Evolutionary conservation across 1,139 yeast genomes (phyloP), one percentile per base, ranked within the genome.

Genomic region (Candida tropicalis): DNA sequence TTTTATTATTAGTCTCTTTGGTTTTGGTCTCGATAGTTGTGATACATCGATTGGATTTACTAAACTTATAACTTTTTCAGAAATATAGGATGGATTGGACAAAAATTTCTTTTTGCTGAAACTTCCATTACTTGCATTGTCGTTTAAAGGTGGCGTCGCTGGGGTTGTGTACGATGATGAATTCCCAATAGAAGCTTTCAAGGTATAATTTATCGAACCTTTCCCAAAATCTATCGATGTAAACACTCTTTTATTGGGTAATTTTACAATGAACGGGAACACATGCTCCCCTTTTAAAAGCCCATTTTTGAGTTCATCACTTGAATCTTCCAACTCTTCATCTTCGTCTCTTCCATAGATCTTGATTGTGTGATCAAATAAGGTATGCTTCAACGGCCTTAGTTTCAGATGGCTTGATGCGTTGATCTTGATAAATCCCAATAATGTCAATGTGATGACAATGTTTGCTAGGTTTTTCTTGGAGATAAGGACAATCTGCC

Each of bases 211-310:
- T n/a, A 90, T 87, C 15, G 88, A 77, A 8, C 97, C 97, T 53
- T 84, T 82, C 51, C 91, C 97, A 57, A 90, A 90, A 52, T 84
- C 87, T 22, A 90, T 77, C 45, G 91, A 82, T 22, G 93, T 85
- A 59, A 75, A 84, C 4, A 88, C 73, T 49, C 87, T 76, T 53
- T 79, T 81, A 52, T 75, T 75, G 2, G 97, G 96, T 23, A 90
- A 70, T 51, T 79, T 83, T 36, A 89, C 87, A 40, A 85, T 81
- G 57, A 90, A 90, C 11, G 96, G 96, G 59, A 90, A 90, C 31
- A 88, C 69, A 62, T 90, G 97, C 56, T 87, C 93, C 23, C 97
- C 97, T 52, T 82, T 81, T 37, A 80, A 77, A 20, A 85, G 59
- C 0, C 88, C 88, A 50, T 65, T 68, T 15, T 59, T 40, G 43